phyloP scores from a whole-genome alignment of 1,139 yeast species.

The Candida sp. region DNA sequence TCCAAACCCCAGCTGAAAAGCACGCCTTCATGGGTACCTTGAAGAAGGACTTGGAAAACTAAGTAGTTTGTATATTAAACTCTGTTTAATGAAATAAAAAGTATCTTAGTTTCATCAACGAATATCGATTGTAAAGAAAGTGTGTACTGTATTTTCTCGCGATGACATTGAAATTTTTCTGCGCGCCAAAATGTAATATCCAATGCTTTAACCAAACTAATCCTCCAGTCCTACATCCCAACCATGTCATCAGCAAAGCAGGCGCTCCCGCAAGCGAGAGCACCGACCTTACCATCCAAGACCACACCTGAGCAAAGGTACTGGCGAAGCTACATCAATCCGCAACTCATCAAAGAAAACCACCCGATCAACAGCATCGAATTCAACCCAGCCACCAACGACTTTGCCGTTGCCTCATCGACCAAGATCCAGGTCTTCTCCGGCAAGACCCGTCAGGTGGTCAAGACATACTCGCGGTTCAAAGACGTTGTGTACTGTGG shows the following conservation, averaged over 20 bases:
- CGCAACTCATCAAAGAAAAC: constrained; percentile 92
- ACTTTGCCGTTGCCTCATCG: constrained; percentile 92
- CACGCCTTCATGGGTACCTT: constrained; percentile 99
- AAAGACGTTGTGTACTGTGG: constrained; percentile 91
- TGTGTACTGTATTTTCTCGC: not conserved
- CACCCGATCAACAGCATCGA: constrained; percentile 88
- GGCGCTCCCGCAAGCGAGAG: constrained; percentile 69
- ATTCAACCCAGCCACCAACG: constrained; percentile 87
- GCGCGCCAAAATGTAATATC: too few species aligned
- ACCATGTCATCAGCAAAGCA: constrained; percentile 81
- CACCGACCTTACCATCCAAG: constrained; percentile 76
- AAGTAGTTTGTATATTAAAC: constrained; percentile 7
- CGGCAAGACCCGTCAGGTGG: constrained; percentile 89
- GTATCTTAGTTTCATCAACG: too few species aligned
- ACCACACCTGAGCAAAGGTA: constrained; percentile 94
- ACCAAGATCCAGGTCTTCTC: constrained; percentile 93
- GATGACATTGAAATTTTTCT: not conserved
- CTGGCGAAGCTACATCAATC: constrained; percentile 87
- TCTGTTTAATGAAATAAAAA: too few species aligned
- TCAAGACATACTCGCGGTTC: constrained; percentile 88
- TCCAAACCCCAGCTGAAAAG: constrained; percentile 99
- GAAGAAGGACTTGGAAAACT: constrained; percentile 80
- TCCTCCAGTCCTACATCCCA: not conserved
- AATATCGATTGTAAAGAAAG: too few species aligned
- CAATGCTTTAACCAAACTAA: not conserved